Evolutionary conservation across 331 rosid species (phyloP).

Genomic region (Quercus lobata): DNA sequence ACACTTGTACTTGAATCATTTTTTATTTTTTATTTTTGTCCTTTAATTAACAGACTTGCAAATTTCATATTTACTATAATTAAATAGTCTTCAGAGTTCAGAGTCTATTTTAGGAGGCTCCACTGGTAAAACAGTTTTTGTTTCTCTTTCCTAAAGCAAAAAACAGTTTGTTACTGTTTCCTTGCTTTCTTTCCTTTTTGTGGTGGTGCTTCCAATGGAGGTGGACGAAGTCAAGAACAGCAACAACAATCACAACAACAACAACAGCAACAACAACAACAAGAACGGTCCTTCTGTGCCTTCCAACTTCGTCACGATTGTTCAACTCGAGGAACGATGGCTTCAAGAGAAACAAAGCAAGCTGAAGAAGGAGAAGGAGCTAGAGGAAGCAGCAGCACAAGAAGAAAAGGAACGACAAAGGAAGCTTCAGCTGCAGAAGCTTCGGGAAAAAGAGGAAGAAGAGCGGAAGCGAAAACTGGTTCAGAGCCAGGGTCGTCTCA

Average conservation of each 20-base stretch:
- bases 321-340: constrained; percentile 56
- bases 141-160: no score
- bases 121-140: no score
- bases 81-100: no score
- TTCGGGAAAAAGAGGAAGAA: background rate
- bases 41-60: no score
- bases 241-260: no score
- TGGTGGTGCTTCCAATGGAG: constrained; percentile 19
- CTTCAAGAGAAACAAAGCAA: constrained; percentile 29
- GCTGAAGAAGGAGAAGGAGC: constrained; percentile 10
- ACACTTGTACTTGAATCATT: no score
- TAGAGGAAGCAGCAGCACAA: background rate
- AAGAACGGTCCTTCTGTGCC: constrained; percentile 34
- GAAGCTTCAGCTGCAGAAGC: constrained; percentile 2
- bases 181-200: background rate
- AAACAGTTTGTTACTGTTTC: background rate
- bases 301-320: constrained; percentile 52
- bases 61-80: no score
- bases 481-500: background rate
- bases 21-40: no score
- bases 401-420: background rate
- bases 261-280: background rate
- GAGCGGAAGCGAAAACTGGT: background rate
- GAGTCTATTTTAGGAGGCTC: no score
- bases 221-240: background rate